These are phyloP conservation scores for Pseudogymnoascus sp. DNA, from an alignment of 2,329 filamentous ascomycete genomes.

Conservation along the genomic window DNA sequence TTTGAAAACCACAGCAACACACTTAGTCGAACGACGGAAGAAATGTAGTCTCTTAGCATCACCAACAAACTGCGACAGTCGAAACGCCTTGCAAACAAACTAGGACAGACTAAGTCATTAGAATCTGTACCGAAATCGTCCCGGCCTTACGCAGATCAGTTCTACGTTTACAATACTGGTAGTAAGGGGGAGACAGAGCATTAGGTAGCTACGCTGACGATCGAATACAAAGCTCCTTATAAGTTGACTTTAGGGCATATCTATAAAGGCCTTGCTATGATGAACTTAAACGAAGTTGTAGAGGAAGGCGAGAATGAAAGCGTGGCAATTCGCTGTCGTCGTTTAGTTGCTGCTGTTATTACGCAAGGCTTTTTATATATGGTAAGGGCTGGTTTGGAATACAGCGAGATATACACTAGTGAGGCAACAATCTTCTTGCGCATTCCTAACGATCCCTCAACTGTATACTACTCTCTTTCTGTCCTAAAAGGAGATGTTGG, in stretches of 20 bases:
- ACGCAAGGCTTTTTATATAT: constrained; percentile 44
- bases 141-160: neutral
- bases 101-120: neutral
- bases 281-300: constrained; percentile 32
- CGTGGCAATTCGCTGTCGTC: constrained; percentile 25
- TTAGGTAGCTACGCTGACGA: neutral
- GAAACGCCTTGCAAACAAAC: neutral
- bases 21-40: neutral
- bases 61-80: neutral
- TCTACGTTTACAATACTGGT: neutral
- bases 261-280: constrained; percentile 29
- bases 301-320: constrained; percentile 29
- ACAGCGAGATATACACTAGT: constrained; percentile 22
- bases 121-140: neutral
- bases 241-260: constrained; percentile 38
- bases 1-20: constrained; percentile 1
- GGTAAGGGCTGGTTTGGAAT: constrained; percentile 32
- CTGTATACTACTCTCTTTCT: constrained; percentile 9
- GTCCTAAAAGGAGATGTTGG: neutral
- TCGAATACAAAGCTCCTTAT: constrained; percentile 40
- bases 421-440: constrained; percentile 14
- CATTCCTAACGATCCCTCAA: constrained; percentile 9
- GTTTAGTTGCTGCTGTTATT: constrained; percentile 34
- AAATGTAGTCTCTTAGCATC: neutral
- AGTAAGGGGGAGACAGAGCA: neutral